phyloP scores from a whole-genome alignment of 805 yeast species.

The Ogataea siamensis region DNA sequence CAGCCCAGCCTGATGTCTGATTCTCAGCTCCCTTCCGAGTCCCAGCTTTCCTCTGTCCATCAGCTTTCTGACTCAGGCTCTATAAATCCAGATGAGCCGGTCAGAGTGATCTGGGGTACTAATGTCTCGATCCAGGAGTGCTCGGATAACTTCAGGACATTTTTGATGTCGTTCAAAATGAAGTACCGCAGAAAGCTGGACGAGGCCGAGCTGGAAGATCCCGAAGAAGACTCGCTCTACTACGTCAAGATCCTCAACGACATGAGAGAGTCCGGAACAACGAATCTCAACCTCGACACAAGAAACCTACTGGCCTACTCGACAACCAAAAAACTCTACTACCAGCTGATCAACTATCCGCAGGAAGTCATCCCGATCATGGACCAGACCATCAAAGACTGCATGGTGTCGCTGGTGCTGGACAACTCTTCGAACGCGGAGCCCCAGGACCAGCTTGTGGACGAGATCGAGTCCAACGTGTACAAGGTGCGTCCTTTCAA shows the following conservation, averaged over 20 bases:
- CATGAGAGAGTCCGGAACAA: slow-evolving; percentile 75
- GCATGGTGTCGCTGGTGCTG: slow-evolving; percentile 70
- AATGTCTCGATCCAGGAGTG: slow-evolving; percentile 91
- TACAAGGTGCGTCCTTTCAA: slow-evolving; percentile 91
- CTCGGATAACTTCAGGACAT: slow-evolving; percentile 73
- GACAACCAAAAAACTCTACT: slow-evolving; percentile 72
- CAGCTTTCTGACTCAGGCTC: slow-evolving; percentile 28
- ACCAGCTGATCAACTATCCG: slow-evolving; percentile 88
- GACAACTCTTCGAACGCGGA: slow-evolving; percentile 43
- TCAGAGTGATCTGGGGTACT: slow-evolving; percentile 97
- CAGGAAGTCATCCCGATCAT: slow-evolving; percentile 96
- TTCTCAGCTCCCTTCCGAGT: slow-evolving; percentile 23
- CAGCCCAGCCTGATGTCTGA: slow-evolving; percentile 22
- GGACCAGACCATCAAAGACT: slow-evolving; percentile 94
- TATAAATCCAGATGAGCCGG: slow-evolving; percentile 60
- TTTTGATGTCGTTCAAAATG: slow-evolving; percentile 78
- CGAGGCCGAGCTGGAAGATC: slow-evolving; percentile 37
- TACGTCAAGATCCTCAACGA: slow-evolving; percentile 71
- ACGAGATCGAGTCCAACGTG: slow-evolving; percentile 73
- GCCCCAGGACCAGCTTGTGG: slow-evolving; percentile 46
- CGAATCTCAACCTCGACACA: slow-evolving; percentile 83
- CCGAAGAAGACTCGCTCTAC: slow-evolving; percentile 66
- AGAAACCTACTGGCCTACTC: slow-evolving; percentile 74
- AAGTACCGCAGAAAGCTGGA: slow-evolving; percentile 63
- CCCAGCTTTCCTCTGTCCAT: slow-evolving; percentile 23